phyloP scores from a whole-genome alignment of 805 yeast species.

The Metschnikowia continentalis region DNA sequence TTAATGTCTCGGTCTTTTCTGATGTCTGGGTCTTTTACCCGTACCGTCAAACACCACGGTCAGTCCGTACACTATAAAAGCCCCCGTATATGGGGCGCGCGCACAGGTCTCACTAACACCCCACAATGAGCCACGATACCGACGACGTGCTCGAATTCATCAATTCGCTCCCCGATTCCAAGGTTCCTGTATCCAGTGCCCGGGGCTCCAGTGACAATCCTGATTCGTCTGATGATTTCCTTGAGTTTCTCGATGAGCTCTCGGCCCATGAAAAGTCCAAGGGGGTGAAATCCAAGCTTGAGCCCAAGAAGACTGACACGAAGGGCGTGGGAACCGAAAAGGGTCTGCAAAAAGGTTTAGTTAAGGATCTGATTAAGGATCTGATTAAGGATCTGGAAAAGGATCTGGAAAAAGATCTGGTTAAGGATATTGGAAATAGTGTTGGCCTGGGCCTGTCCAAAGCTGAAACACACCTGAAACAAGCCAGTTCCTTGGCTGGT shows the following conservation, averaged over 20 bases:
- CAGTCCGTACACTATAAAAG: no score
- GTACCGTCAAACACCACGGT: no score
- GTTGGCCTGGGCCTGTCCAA: no score
- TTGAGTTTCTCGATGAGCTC: slow-evolving; percentile 63
- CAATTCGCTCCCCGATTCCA: slow-evolving; percentile 69
- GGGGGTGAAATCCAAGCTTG: slow-evolving; percentile 24
- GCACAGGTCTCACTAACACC: background rate
- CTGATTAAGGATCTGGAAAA: background rate
- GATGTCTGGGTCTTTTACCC: no score
- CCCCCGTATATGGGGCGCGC: no score
- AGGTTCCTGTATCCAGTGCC: slow-evolving; percentile 22
- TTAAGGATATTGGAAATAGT: background rate
- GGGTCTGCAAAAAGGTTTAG: background rate
- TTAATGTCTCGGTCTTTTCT: no score
- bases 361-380: background rate
- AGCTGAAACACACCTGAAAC: no score
- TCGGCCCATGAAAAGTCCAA: slow-evolving; percentile 52
- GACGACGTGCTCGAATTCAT: slow-evolving; percentile 78
- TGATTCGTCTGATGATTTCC: slow-evolving; percentile 43
- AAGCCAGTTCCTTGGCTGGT: no score
- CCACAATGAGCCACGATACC: slow-evolving; percentile 36
- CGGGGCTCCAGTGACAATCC: slow-evolving; percentile 12
- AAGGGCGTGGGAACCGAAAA: background rate
- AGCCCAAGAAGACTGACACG: slow-evolving; percentile 26
- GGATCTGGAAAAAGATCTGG: background rate